A percentile compares a stretch with the other conserved stretches of the same genome.
Evolutionary conservation across 2,329 filamentous ascomycete genomes (phyloP).

Genomic region (Colletotrichum sp.): DNA sequence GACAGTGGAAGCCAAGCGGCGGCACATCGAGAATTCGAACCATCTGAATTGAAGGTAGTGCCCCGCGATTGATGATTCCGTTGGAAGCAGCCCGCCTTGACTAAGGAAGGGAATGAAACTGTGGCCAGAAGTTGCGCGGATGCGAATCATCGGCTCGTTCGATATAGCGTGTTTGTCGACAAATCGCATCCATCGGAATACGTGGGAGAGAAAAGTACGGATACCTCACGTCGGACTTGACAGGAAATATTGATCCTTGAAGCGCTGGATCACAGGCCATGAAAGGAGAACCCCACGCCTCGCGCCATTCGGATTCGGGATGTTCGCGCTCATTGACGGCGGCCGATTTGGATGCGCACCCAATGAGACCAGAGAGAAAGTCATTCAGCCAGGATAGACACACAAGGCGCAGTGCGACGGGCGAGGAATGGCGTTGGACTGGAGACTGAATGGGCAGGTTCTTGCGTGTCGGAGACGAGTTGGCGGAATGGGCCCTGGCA

Average conservation of each 20-base stretch:
- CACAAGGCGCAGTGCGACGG: not conserved
- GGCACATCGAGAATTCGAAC: not conserved
- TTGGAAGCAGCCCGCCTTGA: not conserved
- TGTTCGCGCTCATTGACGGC: not conserved
- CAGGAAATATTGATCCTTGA: not conserved
- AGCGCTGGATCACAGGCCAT: not conserved
- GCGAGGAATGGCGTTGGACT: not conserved
- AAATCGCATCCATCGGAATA: not conserved
- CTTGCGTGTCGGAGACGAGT: not conserved
- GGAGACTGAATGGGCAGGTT: slow-evolving; percentile 3
- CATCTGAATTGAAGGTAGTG: not conserved
- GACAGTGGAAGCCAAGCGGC: not conserved
- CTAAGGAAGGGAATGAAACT: not conserved
- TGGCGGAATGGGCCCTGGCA: not conserved
- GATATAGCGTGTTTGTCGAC: not conserved
- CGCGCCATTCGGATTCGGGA: not conserved
- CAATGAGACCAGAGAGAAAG: not conserved
- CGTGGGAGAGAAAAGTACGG: not conserved
- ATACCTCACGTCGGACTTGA: not conserved
- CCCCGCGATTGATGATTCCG: not conserved
- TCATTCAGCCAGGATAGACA: not conserved
- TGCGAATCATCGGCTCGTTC: not conserved
- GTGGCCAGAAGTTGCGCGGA: not conserved
- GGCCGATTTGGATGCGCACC: not conserved
- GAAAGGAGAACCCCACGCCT: not conserved